Conservation (phyloP, 495 filamentous ascomycete species). For the Xylaria castorea region DNA sequence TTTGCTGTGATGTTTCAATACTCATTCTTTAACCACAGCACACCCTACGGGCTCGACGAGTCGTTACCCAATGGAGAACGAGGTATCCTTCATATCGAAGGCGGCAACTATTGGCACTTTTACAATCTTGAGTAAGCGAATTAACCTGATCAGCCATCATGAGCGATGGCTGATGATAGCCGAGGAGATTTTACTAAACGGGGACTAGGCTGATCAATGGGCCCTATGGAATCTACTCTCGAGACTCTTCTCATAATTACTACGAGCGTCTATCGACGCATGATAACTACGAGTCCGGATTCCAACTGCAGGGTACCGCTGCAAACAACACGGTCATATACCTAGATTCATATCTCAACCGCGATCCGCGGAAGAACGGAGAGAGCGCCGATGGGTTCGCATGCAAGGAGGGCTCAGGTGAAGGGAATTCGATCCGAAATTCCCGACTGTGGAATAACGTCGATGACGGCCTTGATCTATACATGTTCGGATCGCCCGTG, state of each 20-base stretch:
- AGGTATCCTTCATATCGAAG: constrained; percentile 39
- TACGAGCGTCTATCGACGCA: constrained; percentile 39
- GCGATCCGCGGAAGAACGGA: constrained; percentile 43
- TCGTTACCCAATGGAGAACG: constrained; percentile 32
- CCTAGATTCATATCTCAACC: constrained; percentile 41
- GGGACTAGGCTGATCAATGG: constrained; percentile 32
- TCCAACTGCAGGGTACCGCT: constrained; percentile 39
- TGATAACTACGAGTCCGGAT: constrained; percentile 44
- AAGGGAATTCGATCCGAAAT: constrained; percentile 36
- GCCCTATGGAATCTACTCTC: constrained; percentile 38
- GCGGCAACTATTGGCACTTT: constrained; percentile 39
- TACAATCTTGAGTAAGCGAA: constrained; percentile 32
- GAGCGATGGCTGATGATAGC: background rate
- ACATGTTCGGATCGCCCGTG: constrained; percentile 39
- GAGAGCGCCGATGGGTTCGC: constrained; percentile 42
- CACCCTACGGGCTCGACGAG: constrained; percentile 35
- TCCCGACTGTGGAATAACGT: constrained; percentile 43
- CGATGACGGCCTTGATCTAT: constrained; percentile 43
- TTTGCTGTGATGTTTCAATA: background rate
- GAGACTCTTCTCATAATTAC: constrained; percentile 34
- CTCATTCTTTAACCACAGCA: constrained; percentile 21
- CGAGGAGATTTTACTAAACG: background rate
- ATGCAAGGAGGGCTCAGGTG: constrained; percentile 39
- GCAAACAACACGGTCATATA: constrained; percentile 39
- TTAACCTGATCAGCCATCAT: background rate